phyloP scores from a whole-genome alignment of 192 early-diverging fungal genomes.

The Coemansia pectinata region DNA sequence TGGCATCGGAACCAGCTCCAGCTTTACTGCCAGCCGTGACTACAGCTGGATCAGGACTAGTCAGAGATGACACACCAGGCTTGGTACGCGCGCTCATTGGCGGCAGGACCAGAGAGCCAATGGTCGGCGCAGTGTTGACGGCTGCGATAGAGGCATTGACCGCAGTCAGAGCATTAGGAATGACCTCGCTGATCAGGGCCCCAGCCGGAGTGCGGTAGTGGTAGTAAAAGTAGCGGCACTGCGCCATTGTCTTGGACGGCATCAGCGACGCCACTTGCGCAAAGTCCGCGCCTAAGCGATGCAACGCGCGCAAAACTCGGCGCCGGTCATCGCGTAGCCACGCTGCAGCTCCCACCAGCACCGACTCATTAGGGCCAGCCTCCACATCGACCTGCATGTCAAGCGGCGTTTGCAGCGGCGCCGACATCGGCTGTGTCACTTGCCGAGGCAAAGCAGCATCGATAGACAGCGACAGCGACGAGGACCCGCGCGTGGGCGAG shows the following conservation, averaged over 20 bases:
- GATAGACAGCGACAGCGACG: not conserved
- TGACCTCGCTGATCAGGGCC: slow-evolving; percentile 26
- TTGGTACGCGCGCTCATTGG: slow-evolving; percentile 3
- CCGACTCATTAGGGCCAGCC: slow-evolving; percentile 24
- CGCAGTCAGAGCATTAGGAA: slow-evolving; percentile 9
- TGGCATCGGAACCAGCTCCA: not conserved
- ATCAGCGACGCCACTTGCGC: slow-evolving; percentile 67
- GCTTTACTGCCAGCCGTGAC: not conserved
- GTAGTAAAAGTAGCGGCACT: slow-evolving; percentile 79
- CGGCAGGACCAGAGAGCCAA: slow-evolving; percentile 31
- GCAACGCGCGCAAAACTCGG: slow-evolving; percentile 64
- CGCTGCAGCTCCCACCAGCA: slow-evolving; percentile 42
- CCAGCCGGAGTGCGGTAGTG: slow-evolving; percentile 64
- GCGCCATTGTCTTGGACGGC: slow-evolving; percentile 74
- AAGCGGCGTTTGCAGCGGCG: slow-evolving; percentile 8
- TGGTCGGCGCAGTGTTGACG: not conserved
- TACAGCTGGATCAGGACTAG: not conserved
- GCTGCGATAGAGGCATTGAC: not conserved
- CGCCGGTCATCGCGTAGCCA: slow-evolving; percentile 61
- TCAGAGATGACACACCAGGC: not conserved
- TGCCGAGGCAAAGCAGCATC: not conserved
- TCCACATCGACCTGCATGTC: slow-evolving; percentile 23
- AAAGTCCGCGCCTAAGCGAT: slow-evolving; percentile 70
- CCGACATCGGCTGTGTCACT: not conserved
- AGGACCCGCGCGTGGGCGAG: not conserved